Base-by-base conservation (phyloP, 257 asterid genomes). In the Penstemon davidsonii region DNA sequence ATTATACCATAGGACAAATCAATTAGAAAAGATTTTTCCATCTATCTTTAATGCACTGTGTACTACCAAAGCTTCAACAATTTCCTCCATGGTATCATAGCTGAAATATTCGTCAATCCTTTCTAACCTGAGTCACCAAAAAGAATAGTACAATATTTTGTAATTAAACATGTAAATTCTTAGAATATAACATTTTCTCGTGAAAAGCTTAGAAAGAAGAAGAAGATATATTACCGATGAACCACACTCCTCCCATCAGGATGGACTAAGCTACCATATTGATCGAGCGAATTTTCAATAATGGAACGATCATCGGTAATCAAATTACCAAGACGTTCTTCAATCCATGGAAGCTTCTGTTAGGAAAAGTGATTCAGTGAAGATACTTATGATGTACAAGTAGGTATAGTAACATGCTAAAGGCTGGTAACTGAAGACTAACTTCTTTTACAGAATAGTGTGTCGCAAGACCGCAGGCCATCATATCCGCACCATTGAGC, bases 391-490 rank as follows among this genome's bases (percentile, higher is more conserved):
- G 43, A 55, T 56, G 49, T 4, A 45, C 15, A 43, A 46, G 5
- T 18, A 41, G 55, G 69, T 3, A 59, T 10, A 60, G 15, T 64
- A 59, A 66, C 13, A n/a, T 53, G 67, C 38, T n/a, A 25, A 25
- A 33, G 64, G 36, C 2, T 36, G 66, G 67, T 5, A 53, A 47
- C 44, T 43, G 80, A 80, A 66, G 73, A 83, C 76, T 63, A 71
- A 91, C 97, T 78, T 88, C 97, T 78, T 79, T 87, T 62, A 84
- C 69, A 33, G 86, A 79, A 74, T 78, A 94, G 76, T 94, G 99
- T 59, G 99, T 91, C 52, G 96, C 99, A 74, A 94, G 97, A 80
- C 93, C 96, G 64, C 92, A 87, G 15, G 95, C 96, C 84, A 94
- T 74, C 97, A 94, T 91, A 66, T 91, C 99, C 60, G 80, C 88